Evolutionary conservation across 2,329 filamentous ascomycete genomes (phyloP).

Genomic region (Aspergillus sp.): DNA sequence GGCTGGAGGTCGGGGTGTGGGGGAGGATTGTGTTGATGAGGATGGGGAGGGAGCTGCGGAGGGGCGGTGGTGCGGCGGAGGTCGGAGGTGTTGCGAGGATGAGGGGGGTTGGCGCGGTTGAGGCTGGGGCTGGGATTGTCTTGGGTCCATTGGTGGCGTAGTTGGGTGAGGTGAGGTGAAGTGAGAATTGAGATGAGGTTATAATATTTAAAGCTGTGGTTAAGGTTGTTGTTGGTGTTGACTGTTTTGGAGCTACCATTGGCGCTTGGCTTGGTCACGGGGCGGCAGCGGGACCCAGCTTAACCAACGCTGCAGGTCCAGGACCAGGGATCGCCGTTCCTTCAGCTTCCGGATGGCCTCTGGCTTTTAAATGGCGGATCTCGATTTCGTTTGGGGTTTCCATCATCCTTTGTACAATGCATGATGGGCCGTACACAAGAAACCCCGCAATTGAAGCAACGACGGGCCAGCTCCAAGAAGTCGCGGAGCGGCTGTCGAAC

Average conservation of each 20-base stretch:
- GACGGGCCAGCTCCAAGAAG: neutral
- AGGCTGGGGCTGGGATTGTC: neutral
- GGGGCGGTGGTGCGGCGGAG: slow-evolving; percentile 26
- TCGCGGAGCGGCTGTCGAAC: slow-evolving; percentile 11
- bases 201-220: neutral
- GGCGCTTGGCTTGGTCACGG: too few relatives aligned
- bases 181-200: neutral
- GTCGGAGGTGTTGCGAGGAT: slow-evolving; percentile 20
- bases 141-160: neutral
- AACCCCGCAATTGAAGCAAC: neutral
- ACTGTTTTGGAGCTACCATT: too few relatives aligned
- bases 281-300: too few relatives aligned
- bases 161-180: neutral
- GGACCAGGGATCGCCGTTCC: neutral
- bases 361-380: neutral
- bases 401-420: neutral
- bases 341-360: neutral
- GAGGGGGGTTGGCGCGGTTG: neutral
- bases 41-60: neutral
- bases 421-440: neutral
- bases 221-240: neutral
- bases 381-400: neutral
- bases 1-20: slow-evolving; percentile 24
- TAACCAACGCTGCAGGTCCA: neutral
- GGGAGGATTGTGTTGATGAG: slow-evolving; percentile 23